A percentile compares a stretch with the other conserved stretches of the same genome.
Evolutionary conservation across 2,329 filamentous ascomycete genomes (phyloP).

Genomic region (Rhexocercosporidium sp.): DNA sequence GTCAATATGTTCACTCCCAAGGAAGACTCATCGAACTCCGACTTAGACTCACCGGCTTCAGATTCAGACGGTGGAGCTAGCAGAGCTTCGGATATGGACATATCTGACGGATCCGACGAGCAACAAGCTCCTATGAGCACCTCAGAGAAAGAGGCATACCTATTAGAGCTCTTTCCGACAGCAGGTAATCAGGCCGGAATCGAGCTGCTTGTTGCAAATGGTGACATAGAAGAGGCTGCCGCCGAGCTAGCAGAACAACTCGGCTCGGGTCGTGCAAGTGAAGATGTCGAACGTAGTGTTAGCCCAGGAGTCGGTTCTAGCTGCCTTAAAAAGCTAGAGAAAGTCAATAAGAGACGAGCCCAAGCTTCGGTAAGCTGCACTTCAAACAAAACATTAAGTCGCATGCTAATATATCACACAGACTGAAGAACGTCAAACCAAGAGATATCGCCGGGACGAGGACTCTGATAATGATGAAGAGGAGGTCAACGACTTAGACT

Average conservation of each 20-base stretch:
- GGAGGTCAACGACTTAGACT: slow-evolving; percentile 6
- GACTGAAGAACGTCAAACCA: not conserved
- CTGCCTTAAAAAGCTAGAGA: not conserved
- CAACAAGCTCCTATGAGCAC: not conserved
- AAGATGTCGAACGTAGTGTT: not conserved
- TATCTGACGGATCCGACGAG: not conserved
- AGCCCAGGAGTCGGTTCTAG: not conserved
- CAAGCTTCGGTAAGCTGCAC: not conserved
- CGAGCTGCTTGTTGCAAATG: not conserved
- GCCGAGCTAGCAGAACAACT: not conserved
- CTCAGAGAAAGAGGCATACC: not conserved
- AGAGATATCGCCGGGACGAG: slow-evolving; percentile 1
- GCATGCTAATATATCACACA: not conserved
- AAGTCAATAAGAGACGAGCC: not conserved
- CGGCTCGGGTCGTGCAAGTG: too few relatives aligned
- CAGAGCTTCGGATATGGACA: not conserved
- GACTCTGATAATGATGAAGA: not conserved
- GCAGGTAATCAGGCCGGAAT: not conserved
- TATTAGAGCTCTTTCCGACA: not conserved
- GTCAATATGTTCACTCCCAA: not conserved
- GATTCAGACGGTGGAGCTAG: not conserved
- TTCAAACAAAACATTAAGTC: too few relatives aligned
- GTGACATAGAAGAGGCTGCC: not conserved
- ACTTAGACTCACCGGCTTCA: not conserved
- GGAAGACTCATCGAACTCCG: not conserved